Evolutionary conservation across 73 alveolate genomes (phyloP), one percentile per base, ranked within the genome.

Genomic region (Uronychia binucleata): DNA sequence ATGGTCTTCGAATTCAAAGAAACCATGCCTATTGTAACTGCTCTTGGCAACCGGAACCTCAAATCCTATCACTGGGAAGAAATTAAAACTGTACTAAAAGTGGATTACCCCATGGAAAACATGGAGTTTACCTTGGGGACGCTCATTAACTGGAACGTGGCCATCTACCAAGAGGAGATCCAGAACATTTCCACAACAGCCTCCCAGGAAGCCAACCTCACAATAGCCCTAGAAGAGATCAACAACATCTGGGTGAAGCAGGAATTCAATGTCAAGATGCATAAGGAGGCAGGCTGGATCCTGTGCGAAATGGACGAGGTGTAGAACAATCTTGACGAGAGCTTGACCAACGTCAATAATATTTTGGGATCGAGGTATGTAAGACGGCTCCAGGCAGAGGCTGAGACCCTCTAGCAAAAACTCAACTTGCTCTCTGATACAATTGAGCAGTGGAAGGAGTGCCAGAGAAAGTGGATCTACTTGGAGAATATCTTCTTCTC

Each of bases 401-500:
- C 96, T 11, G 99, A 97, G 88, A 94, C 88, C 60, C 89, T 96
- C 96, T 97, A 96, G 79, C 88, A 94, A 57, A 86, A 88, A 60
- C 93, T 98, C 77, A 92, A 95, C 58, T 75, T 93, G 77, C 88
- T 95, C 33, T 83, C 95, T 59, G 98, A 96, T 77, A 98, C 99
- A 78, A 87, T 99, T 31, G 99, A 99, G 88, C 99, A 97, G 92
- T 98, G 99, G 99, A 94, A 98, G 87, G 95, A 95, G 80, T 99
- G 98, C 58, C 97, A 99, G 89, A 90, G 98, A 86, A 98, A 98
- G 82, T 99, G 99, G 99, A 96, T 98, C 87, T 99, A 99, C 94
- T 90, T 98, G 60, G 99, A 97, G 87, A 92, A 84, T 87, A 96
- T 97, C 79, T 95, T 95, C 88, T 59, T 91, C 33, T 94, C 99